These are phyloP conservation scores for Harringtonia aguacate DNA, from an alignment of 2,329 filamentous ascomycete species.

Conservation along the genomic window DNA sequence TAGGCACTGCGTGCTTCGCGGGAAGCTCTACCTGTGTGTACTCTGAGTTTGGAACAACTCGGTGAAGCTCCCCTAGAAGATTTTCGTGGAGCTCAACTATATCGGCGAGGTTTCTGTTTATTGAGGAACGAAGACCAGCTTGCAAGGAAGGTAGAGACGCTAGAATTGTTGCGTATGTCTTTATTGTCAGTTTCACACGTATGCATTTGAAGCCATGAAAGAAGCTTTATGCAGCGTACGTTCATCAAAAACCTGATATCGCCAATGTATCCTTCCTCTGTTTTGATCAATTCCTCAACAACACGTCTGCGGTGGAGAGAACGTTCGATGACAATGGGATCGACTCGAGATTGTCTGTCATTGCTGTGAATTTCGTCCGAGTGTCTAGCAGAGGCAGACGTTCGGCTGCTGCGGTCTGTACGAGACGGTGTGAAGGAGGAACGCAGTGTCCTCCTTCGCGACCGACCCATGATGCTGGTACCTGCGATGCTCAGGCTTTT, in stretches of 20 bases:
- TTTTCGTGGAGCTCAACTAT: conserved; percentile 78
- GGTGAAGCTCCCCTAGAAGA: conserved; percentile 64
- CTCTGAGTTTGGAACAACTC: conserved; percentile 57
- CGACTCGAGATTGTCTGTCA: conserved; percentile 42
- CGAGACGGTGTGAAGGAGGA: conserved; percentile 47
- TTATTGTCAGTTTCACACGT: neutral
- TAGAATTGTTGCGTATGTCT: conserved; percentile 69
- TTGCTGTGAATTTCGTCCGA: conserved; percentile 55
- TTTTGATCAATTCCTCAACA: conserved; percentile 74
- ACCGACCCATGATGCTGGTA: conserved; percentile 55
- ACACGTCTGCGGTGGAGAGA: conserved; percentile 67
- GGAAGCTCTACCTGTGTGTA: conserved; percentile 36
- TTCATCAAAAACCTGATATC: conserved; percentile 82
- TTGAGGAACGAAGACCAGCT: conserved; percentile 55
- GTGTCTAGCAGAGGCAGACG: conserved; percentile 47
- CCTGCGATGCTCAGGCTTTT: conserved; percentile 69
- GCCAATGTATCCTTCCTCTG: conserved; percentile 80
- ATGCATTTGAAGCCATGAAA: neutral
- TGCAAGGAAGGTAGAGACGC: conserved; percentile 58
- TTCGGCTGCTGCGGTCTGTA: conserved; percentile 51
- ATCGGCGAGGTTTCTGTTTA: conserved; percentile 68
- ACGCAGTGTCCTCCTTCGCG: conserved; percentile 38
- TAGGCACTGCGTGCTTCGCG: conserved; percentile 8
- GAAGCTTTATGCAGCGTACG: conserved; percentile 35
- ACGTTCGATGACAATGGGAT: conserved; percentile 60